Evolutionary conservation across 257 asterid species (phyloP).

Genomic region (Penstemon barbatus): DNA sequence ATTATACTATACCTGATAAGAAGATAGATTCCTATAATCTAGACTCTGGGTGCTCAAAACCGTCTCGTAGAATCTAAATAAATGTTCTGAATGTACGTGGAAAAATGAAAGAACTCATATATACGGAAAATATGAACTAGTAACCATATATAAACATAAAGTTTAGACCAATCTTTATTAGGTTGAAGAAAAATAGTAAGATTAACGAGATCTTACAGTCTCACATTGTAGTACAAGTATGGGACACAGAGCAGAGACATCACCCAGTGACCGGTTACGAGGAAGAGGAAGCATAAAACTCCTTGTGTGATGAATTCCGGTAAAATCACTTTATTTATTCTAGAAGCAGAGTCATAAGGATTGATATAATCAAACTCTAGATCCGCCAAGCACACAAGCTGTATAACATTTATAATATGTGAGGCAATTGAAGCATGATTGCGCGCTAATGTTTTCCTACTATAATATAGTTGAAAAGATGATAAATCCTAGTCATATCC

Average conservation of each 20-base stretch:
- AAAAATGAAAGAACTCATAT: conserved; percentile 1
- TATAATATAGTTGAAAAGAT: too few species aligned
- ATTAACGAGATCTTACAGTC: conserved; percentile 51
- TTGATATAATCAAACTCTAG: conserved; percentile 79
- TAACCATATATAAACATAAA: conserved; percentile 5
- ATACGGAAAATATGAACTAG: not conserved
- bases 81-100: not conserved
- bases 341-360: conserved; percentile 72
- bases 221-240: conserved; percentile 61
- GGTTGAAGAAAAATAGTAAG: conserved; percentile 2
- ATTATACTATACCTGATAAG: too few species aligned
- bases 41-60: too few species aligned
- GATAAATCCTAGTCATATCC: too few species aligned
- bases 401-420: conserved; percentile 30
- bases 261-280: conserved; percentile 74
- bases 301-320: conserved; percentile 79
- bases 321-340: conserved; percentile 60
- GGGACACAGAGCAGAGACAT: conserved; percentile 64
- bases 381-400: conserved; percentile 77
- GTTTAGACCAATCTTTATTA: not conserved
- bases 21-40: too few species aligned
- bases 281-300: conserved; percentile 58
- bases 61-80: not conserved
- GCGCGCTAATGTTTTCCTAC: too few species aligned
- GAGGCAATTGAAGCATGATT: not conserved